Percentiles rank a stretch among this genome's conserved stretches.
Conservation (phyloP, 2,329 filamentous ascomycete genomes). For the Colletotrichum magnum region DNA sequence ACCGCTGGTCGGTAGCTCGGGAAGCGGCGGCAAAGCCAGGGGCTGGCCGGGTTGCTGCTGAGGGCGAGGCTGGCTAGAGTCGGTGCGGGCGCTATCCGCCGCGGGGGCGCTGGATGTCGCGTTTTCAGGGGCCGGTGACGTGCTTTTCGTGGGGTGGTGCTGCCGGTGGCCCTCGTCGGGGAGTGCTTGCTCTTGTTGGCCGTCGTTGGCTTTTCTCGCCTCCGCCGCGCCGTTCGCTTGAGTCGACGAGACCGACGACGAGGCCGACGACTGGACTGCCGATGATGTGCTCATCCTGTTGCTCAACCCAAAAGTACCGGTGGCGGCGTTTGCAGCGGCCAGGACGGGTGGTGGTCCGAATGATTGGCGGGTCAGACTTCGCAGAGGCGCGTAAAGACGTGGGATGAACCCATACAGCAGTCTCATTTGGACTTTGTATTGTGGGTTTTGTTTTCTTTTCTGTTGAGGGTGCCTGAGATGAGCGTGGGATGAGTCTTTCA, state of each 20-base stretch:
- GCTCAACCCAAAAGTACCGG: conserved; percentile 12
- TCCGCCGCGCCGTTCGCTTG: conserved; percentile 5
- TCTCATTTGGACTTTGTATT: conserved; percentile 26
- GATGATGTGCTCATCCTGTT: conserved; percentile 37
- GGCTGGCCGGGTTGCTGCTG: conserved; percentile 3
- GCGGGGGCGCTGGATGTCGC: conserved; percentile 29
- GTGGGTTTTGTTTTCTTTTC: not conserved
- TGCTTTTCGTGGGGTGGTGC: conserved; percentile 40
- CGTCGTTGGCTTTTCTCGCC: not conserved
- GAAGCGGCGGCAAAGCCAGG: conserved; percentile 40
- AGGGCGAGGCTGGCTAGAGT: conserved; percentile 37
- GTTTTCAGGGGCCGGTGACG: conserved; percentile 39
- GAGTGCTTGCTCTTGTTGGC: conserved; percentile 5
- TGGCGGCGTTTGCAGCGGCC: conserved; percentile 22
- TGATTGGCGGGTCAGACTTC: conserved; percentile 25
- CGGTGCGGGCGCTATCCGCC: conserved; percentile 23
- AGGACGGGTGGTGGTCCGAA: conserved; percentile 28
- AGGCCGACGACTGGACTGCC: conserved; percentile 12
- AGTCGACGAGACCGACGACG: not conserved
- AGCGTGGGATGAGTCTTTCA: conserved; percentile 15
- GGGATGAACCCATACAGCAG: conserved; percentile 17
- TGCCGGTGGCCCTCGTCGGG: conserved; percentile 19
- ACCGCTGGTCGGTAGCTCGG: conserved; percentile 16
- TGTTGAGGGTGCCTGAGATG: conserved; percentile 4
- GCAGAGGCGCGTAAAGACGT: conserved; percentile 27